Conservation (phyloP, 805 yeast genomes). For the Yamadazyma scolyti region DNA sequence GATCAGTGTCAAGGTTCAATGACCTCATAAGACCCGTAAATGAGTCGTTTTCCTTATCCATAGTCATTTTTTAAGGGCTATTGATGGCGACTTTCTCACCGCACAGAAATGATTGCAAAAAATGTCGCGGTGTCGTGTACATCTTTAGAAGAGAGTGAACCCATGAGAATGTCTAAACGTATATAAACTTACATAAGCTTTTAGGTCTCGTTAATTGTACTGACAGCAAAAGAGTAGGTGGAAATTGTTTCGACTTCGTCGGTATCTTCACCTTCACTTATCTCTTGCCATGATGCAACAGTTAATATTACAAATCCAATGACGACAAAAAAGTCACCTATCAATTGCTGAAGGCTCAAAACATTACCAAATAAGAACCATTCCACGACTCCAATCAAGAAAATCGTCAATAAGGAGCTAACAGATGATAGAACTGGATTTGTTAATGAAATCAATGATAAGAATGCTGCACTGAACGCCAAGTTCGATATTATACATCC, state of each 20-base stretch:
- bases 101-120: constrained; percentile 1
- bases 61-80: too few species aligned
- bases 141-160: constrained; percentile 1
- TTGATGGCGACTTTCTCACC: background rate
- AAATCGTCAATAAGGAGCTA: constrained; percentile 67
- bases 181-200: constrained; percentile 4
- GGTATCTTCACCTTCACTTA: constrained; percentile 43
- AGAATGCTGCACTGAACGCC: constrained; percentile 65
- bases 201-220: too few species aligned
- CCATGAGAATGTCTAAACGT: background rate
- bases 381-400: constrained; percentile 75
- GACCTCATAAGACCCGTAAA: constrained; percentile 14
- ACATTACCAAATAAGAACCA: constrained; percentile 61
- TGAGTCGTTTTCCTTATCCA: constrained; percentile 11
- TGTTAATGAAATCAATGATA: constrained; percentile 77
- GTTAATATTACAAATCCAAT: constrained; percentile 67
- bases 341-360: constrained; percentile 51
- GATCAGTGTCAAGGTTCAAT: constrained; percentile 9
- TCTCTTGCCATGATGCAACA: constrained; percentile 63
- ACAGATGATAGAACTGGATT: constrained; percentile 79
- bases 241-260: constrained; percentile 42
- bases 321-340: constrained; percentile 69
- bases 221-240: constrained; percentile 40
- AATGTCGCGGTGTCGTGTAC: constrained; percentile 1
- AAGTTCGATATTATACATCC: constrained; percentile 62